Evolutionary conservation across 2,329 filamentous ascomycete species (phyloP).

Genomic region (Hymenoscyphus occultus): DNA sequence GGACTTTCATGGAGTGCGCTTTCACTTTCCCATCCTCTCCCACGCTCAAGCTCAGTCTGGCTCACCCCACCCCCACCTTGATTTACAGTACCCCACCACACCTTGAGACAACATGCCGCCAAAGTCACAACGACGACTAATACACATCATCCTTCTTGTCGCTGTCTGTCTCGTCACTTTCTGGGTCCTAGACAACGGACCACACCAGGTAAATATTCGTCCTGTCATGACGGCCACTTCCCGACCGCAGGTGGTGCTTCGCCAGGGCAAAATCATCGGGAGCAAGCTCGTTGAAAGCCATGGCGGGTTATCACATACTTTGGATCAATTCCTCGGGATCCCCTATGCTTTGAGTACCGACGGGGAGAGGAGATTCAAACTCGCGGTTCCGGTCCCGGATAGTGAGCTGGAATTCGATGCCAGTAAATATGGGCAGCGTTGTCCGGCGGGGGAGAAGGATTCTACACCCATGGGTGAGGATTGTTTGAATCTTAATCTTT

Average conservation of each 20-base stretch:
- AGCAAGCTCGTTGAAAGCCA: conserved; percentile 15
- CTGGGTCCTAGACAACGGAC: conserved; percentile 1
- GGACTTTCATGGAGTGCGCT: no score
- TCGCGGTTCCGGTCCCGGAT: conserved; percentile 26
- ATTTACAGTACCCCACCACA: background rate
- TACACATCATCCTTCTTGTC: background rate
- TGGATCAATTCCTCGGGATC: conserved; percentile 46
- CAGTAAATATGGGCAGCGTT: conserved; percentile 36
- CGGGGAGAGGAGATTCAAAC: conserved; percentile 46
- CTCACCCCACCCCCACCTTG: no score
- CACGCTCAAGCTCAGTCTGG: no score
- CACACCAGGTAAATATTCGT: background rate
- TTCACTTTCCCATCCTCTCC: no score
- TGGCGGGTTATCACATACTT: conserved; percentile 22
- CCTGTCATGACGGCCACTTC: conserved; percentile 2
- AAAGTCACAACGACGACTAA: background rate
- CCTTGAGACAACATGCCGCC: background rate
- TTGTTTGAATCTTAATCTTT: conserved; percentile 53
- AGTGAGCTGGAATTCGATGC: conserved; percentile 37
- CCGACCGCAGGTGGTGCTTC: conserved; percentile 23
- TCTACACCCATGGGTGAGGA: conserved; percentile 41
- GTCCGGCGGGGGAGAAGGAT: conserved; percentile 26
- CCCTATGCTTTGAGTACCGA: conserved; percentile 48
- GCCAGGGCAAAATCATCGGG: conserved; percentile 32
- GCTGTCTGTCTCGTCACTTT: conserved; percentile 2